Base-by-base conservation (phyloP, 164 flowering plant species). In the Nymphaea thermarum region DNA sequence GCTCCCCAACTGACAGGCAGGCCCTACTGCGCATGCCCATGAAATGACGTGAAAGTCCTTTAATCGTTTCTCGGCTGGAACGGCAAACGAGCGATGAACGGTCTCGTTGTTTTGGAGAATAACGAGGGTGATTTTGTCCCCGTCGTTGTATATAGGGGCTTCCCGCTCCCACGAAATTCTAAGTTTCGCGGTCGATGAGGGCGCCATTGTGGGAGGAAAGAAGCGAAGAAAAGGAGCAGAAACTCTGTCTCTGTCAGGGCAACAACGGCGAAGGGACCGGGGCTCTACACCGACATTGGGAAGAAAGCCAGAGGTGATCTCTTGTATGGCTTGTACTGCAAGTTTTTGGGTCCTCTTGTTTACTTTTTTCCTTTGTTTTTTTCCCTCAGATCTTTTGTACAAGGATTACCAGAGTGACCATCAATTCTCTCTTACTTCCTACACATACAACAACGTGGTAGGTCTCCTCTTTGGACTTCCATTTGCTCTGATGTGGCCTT, bases 371-470 rank as follows among this genome's bases (percentile, higher is more conserved):
- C 4, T 64, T 4, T 64, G 25, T 63, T 6, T 63, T 64, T 66
- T 18, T 57, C 44, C 43, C 65, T 14, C 45, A 77, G 89, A 85
- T 85, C 89, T 85, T 78, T 77, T 83, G 17, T 80, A 83, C 79
- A 82, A 73, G 75, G 91, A 86, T 65, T 84, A 81, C 74, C 90
- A 84, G 73, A 77, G 77, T 65, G 90, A 86, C 76, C 86, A 81
- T n/a, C 84, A 86, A 74, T 82, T 83, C 79, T 78, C 79, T 60
- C 55, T 86, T 75, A 82, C 88, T n/a, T 83, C 87, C 62, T 82
- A 74, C 75, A 80, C 87, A 43, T 74, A 81, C 1, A 79, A 83
- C 59, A 88, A 88, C 65, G 86, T 86, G 65, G 91, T 86, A 71
- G 80, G 91, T 80, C 57, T 64, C 43, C 51, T 8, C 25, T 72